Evolutionary conservation across 1,284 basidiomycete species (phyloP), one percentile per base, ranked within the genome.

Genomic region (Ganoderma multipileum): DNA sequence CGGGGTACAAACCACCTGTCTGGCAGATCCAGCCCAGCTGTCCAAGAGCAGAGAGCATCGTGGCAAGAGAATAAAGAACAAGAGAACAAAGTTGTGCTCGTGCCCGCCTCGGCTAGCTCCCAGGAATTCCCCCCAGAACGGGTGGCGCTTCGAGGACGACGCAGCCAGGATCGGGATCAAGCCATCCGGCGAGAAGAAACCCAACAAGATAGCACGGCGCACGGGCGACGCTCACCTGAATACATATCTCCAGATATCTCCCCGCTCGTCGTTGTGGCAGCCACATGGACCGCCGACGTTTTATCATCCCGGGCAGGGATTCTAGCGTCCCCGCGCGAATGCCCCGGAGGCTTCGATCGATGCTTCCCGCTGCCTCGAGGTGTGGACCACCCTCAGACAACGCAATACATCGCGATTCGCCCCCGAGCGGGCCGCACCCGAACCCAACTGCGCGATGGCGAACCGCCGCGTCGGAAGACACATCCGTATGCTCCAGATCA

Each of bases 321-420:
- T 69, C 71, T 72, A 72, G 68, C 66, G 68, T 68, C 64, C 59
- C 64, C 66, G 64, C 64, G 62, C 61, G 64, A 65, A 66, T 57
- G 23, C 23, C 23, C 66, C 71, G 66, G 68, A 52, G 20, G 64
- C 64, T 70, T 72, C 71, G 61, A 72, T 72, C 66, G 71, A 71
- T 69, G 66, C 71, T 72, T 69, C 68, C 65, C 2, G 28, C 55
- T 64, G 68, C 71, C 71, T 72, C 68, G 68, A 68, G 71, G 71
- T 58, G 33, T 20, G 23, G 55, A 6, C 33, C 55, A 33, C 33
- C 20, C 33, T 62, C 55, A 20, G 26, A 55, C 30, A 12, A 55
- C 30, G 26, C 52, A 23, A 47, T 47, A 39, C n/a, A 44, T 57
- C 39, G 44, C 33, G 58, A 50, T 61, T 61, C 64, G 28, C 41